Evolutionary conservation across 2,329 filamentous ascomycete genomes (phyloP).

Genomic region (Penicillium sumatraense): DNA sequence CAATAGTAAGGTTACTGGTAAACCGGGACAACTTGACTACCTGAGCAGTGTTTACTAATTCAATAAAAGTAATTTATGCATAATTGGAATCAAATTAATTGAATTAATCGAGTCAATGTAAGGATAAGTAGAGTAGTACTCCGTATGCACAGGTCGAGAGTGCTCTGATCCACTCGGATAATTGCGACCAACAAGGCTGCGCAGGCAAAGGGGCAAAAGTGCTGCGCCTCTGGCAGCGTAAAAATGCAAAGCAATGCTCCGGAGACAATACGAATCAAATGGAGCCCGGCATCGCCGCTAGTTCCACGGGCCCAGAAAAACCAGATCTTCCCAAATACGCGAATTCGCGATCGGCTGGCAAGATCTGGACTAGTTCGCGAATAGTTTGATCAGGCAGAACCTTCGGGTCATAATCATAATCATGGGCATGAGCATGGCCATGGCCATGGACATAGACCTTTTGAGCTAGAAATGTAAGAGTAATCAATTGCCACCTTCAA

Average conservation of each 20-base stretch:
- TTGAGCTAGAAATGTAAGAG: no score
- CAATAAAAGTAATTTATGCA: no score
- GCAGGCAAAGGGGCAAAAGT: conserved; percentile 1
- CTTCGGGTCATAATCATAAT: conserved; percentile 2
- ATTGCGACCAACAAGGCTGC: neutral
- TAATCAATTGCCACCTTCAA: neutral
- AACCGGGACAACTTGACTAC: no score
- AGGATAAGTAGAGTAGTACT: neutral
- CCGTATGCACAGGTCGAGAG: neutral
- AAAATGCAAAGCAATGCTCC: neutral
- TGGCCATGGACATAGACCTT: no score
- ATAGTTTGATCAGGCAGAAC: conserved; percentile 14
- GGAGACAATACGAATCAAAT: neutral
- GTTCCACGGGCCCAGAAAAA: neutral
- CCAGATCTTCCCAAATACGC: conserved; percentile 11
- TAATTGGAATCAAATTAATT: neutral
- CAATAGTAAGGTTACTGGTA: no score
- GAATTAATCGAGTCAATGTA: neutral
- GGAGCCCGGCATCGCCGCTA: neutral
- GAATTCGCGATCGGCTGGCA: conserved; percentile 13
- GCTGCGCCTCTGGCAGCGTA: neutral
- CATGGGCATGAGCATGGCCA: no score
- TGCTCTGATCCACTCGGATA: neutral
- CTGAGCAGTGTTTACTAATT: no score
- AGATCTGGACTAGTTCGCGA: conserved; percentile 11